Evolutionary conservation across 306 rosid species (phyloP), one percentile per base, ranked within the genome.

Genomic region (Erythrophleum fordii): DNA sequence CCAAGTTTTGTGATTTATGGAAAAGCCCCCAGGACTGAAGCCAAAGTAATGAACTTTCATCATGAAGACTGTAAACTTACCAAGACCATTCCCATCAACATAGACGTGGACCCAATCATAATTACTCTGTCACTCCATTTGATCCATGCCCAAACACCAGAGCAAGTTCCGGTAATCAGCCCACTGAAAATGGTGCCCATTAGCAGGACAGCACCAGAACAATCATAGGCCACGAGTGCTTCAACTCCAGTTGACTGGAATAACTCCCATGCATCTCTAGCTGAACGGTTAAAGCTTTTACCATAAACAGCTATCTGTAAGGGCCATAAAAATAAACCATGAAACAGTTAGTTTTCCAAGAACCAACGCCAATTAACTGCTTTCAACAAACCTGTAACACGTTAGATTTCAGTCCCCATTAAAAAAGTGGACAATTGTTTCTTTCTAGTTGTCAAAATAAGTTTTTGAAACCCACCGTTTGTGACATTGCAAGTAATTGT

Each of bases 221-320:
- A 95, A 86, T 95, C 99, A 75, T 93, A 91, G 34, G 97, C 99
- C 73, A 95, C 76, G 53, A 95, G 92, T 22, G 99, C 88, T 85
- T 95, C 99, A 26, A 95, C 98, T 79, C 99, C 99, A 12, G 98
- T 95, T 83, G 98, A 95, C 86, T 95, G 98, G 81, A 95, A 93
- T 72, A 95, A 83, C 84, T 95, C 99, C 99, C 99, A 95, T 1
- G 99, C 99, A 87, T 95, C 99, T 91, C 98, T 93, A 0, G 98
- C 99, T 61, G 99, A 93, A 76, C 52, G 96, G 83, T 95, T 95
- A 82, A 95, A 95, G 83, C 92, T 86, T 89, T 95, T 93, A 11
- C 99, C 99, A 83, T 88, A 88, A 81, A 95, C 96, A 73, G 93
- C 99, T 58, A 95, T 95, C 98, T 95, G 93, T 41, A 81, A 51